Conservation (phyloP, 2,329 filamentous ascomycete genomes). For the Stagonosporopsis vannaccii region DNA sequence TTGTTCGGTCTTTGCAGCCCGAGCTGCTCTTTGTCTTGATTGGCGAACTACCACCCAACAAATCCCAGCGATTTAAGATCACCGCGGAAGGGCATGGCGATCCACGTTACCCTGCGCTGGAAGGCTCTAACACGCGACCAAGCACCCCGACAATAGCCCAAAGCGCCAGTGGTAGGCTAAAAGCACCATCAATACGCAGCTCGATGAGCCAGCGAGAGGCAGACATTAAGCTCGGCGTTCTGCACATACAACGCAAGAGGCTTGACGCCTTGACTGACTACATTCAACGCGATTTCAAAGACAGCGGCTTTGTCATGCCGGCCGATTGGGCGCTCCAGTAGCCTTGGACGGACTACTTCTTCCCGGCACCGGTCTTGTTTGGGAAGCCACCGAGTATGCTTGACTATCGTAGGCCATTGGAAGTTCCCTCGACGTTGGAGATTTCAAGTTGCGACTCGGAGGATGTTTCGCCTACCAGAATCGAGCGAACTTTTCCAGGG, state of each 20-base stretch:
- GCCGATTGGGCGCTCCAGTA: conserved; percentile 49
- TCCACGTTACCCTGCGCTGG: conserved; percentile 45
- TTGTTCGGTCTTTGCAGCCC: conserved; percentile 56
- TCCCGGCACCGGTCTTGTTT: background rate
- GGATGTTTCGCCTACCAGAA: conserved; percentile 4
- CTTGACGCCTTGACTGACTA: conserved; percentile 55
- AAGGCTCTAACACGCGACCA: conserved; percentile 16
- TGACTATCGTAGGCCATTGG: background rate
- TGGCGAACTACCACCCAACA: conserved; percentile 55
- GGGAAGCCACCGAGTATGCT: background rate
- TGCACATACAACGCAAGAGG: conserved; percentile 59
- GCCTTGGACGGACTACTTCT: conserved; percentile 6
- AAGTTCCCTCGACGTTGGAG: background rate
- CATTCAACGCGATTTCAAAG: conserved; percentile 54
- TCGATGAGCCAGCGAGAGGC: conserved; percentile 48
- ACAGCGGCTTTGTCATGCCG: conserved; percentile 58
- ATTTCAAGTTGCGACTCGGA: background rate
- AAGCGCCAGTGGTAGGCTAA: conserved; percentile 21
- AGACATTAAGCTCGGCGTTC: conserved; percentile 48
- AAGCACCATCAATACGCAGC: conserved; percentile 45
- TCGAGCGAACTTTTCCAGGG: background rate
- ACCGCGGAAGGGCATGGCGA: conserved; percentile 54
- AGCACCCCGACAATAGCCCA: conserved; percentile 14
- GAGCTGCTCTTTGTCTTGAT: conserved; percentile 58
- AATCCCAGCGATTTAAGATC: conserved; percentile 50